phyloP scores from a whole-genome alignment of 2,329 filamentous ascomycete genomes.

The Ascochyta lentis region DNA sequence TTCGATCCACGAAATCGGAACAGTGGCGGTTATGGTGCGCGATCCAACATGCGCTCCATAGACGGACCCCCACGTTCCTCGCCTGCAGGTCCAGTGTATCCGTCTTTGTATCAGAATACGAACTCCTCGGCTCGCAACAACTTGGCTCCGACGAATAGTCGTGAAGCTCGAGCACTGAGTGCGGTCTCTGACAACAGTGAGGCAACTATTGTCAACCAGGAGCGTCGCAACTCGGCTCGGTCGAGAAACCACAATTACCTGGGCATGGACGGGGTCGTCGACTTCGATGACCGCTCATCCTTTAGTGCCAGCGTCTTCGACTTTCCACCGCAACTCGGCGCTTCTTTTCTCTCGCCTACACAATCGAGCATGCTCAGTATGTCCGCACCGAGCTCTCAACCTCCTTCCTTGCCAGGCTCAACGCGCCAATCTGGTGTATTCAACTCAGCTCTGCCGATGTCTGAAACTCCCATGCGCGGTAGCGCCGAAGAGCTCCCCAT shows the following conservation, averaged over 20 bases:
- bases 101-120: constrained; percentile 27
- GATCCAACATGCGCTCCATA: constrained; percentile 33
- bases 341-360: constrained; percentile 36
- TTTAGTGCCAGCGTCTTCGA: constrained; percentile 27
- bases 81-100: constrained; percentile 33
- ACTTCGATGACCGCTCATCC: constrained; percentile 29
- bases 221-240: constrained; percentile 32
- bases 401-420: constrained; percentile 36
- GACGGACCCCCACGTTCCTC: constrained; percentile 40
- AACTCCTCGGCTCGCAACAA: constrained; percentile 24
- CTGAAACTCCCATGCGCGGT: constrained; percentile 58
- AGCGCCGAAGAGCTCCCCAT: constrained; percentile 33
- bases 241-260: constrained; percentile 32
- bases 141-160: constrained; percentile 26
- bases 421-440: constrained; percentile 77
- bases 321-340: constrained; percentile 36
- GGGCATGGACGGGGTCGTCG: constrained; percentile 39
- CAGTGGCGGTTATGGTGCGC: constrained; percentile 67
- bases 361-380: constrained; percentile 26
- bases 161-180: constrained; percentile 34
- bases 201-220: constrained; percentile 30
- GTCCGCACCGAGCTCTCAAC: constrained; percentile 27
- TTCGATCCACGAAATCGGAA: constrained; percentile 57
- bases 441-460: constrained; percentile 83
- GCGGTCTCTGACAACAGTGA: constrained; percentile 41